These are phyloP conservation scores for Rhizopogon vinicolor DNA, from an alignment of 768 basidiomycete genomes.

Conservation along the genomic window DNA sequence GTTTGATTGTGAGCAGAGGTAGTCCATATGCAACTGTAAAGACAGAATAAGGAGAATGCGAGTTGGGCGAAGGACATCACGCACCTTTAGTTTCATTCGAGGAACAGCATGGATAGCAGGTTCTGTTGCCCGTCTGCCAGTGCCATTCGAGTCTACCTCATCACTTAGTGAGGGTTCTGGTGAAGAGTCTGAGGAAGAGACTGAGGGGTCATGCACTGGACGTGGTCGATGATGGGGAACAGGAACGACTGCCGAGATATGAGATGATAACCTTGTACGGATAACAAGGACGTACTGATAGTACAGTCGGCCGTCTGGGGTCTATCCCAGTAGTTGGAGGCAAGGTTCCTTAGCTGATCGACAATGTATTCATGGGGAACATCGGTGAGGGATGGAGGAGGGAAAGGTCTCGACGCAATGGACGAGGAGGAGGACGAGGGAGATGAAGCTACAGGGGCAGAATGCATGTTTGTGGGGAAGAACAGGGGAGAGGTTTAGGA, in stretches of 20 bases:
- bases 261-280: neutral
- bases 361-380: slow-evolving; percentile 74
- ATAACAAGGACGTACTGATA: slow-evolving; percentile 43
- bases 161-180: slow-evolving; percentile 17
- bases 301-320: slow-evolving; percentile 78
- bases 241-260: slow-evolving; percentile 39
- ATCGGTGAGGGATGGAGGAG: slow-evolving; percentile 54
- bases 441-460: neutral
- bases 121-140: slow-evolving; percentile 47
- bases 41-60: slow-evolving; percentile 5
- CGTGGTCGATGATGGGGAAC: slow-evolving; percentile 31
- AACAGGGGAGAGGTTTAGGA: neutral
- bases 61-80: slow-evolving; percentile 11
- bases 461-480: neutral
- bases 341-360: slow-evolving; percentile 62
- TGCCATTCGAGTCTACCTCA: slow-evolving; percentile 37
- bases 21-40: slow-evolving; percentile 71
- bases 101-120: slow-evolving; percentile 46
- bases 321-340: slow-evolving; percentile 68
- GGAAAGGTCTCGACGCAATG: slow-evolving; percentile 57
- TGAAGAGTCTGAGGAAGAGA: slow-evolving; percentile 4
- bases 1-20: slow-evolving; percentile 76
- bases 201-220: neutral
- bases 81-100: slow-evolving; percentile 60
- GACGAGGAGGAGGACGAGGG: slow-evolving; percentile 16